phyloP scores from a whole-genome alignment of 1,139 yeast species.

The Candida pseudoviswanathii region DNA sequence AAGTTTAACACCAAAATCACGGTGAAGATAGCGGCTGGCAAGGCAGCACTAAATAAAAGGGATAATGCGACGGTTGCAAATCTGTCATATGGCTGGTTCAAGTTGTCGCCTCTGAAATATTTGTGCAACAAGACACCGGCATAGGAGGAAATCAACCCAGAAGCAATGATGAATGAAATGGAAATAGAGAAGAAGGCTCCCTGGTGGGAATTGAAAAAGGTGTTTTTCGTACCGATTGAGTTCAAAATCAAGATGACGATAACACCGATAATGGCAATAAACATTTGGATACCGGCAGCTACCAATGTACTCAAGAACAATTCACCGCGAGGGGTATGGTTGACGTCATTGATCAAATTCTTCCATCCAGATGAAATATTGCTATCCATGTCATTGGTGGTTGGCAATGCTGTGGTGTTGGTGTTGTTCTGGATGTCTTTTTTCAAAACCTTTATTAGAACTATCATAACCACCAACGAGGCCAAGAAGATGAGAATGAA shows the following conservation, averaged over 20 bases:
- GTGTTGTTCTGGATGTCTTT: conserved; percentile 34
- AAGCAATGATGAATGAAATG: conserved; percentile 59
- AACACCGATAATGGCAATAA: conserved; percentile 65
- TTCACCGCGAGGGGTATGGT: conserved; percentile 50
- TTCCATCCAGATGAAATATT: conserved; percentile 45
- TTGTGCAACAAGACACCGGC: conserved; percentile 65
- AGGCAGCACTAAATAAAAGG: conserved; percentile 56
- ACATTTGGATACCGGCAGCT: conserved; percentile 73
- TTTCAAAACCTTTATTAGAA: conserved; percentile 54
- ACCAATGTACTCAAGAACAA: conserved; percentile 56
- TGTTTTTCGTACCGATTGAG: conserved; percentile 27
- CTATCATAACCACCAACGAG: conserved; percentile 64
- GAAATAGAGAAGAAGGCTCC: conserved; percentile 69
- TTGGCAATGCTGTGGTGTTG: conserved; percentile 18
- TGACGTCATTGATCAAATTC: conserved; percentile 54
- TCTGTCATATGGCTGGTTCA: conserved; percentile 27
- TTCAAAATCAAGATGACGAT: conserved; percentile 58
- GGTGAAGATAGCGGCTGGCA: conserved; percentile 61
- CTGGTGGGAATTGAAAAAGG: conserved; percentile 54
- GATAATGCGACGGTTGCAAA: conserved; percentile 33
- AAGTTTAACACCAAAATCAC: conserved; percentile 61
- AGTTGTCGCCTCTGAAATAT: conserved; percentile 43
- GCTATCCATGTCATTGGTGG: conserved; percentile 16
- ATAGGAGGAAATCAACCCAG: conserved; percentile 76
- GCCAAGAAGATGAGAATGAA: conserved; percentile 59